phyloP scores from a whole-genome alignment of 306 rosid genomes.

The Adenanthera pavonina region DNA sequence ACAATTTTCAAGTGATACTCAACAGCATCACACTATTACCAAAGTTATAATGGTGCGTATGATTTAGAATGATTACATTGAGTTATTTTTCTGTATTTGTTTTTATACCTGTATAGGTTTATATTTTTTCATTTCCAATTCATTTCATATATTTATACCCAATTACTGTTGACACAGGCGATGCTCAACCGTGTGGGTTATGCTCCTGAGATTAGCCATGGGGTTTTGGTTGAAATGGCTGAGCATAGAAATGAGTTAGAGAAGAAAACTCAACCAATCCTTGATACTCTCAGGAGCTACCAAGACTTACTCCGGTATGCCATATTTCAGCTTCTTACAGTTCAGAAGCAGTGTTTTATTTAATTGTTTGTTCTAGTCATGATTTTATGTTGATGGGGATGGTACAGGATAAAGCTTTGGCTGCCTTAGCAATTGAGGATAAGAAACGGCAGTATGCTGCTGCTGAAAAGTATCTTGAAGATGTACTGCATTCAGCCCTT shows the following conservation, averaged over 20 bases:
- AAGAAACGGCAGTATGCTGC: slow-evolving; percentile 91
- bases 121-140: slow-evolving; percentile 11
- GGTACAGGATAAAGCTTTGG: slow-evolving; percentile 93
- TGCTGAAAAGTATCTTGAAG: slow-evolving; percentile 95
- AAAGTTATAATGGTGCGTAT: not conserved
- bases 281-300: slow-evolving; percentile 87
- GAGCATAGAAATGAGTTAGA: slow-evolving; percentile 91
- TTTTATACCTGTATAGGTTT: not conserved
- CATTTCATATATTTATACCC: not conserved
- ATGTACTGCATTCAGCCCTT: slow-evolving; percentile 88
- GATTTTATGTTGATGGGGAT: slow-evolving; percentile 30
- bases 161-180: slow-evolving; percentile 58
- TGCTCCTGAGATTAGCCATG: slow-evolving; percentile 86
- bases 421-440: slow-evolving; percentile 96
- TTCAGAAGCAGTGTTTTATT: slow-evolving; percentile 11
- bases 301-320: slow-evolving; percentile 90
- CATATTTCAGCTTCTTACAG: slow-evolving; percentile 12
- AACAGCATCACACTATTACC: not conserved
- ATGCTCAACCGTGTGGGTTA: slow-evolving; percentile 83
- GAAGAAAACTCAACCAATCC: slow-evolving; percentile 94
- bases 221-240: slow-evolving; percentile 82
- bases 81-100: not conserved
- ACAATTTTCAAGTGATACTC: not conserved
- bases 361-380: slow-evolving; percentile 16
- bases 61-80: not conserved